These are phyloP conservation scores for Mollisia scopiformis DNA, from an alignment of 2,329 filamentous ascomycete species.

Conservation along the genomic window DNA sequence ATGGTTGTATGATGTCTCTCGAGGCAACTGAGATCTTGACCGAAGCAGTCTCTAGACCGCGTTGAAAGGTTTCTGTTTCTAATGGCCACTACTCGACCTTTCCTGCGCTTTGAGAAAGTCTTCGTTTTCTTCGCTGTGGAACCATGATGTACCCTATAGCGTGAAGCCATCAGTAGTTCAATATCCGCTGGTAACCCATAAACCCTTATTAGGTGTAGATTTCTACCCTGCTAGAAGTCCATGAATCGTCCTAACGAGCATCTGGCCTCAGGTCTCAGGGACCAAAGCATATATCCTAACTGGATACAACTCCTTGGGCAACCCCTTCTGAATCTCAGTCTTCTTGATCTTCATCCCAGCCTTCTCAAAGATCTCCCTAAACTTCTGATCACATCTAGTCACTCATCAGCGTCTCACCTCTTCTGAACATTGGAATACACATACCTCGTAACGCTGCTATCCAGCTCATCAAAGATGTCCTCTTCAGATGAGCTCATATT, in stretches of 20 bases:
- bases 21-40: too few relatives aligned
- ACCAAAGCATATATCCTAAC: slow-evolving; percentile 77
- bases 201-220: too few relatives aligned
- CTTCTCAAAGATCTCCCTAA: slow-evolving; percentile 67
- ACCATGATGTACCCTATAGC: too few relatives aligned
- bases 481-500: slow-evolving; percentile 63
- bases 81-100: too few relatives aligned
- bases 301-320: slow-evolving; percentile 64
- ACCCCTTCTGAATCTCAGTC: slow-evolving; percentile 73
- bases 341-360: slow-evolving; percentile 71
- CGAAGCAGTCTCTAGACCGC: too few relatives aligned
- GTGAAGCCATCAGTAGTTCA: too few relatives aligned
- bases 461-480: slow-evolving; percentile 75
- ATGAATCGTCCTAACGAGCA: neutral
- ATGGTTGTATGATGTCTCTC: too few relatives aligned
- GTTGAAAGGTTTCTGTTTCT: too few relatives aligned
- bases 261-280: slow-evolving; percentile 11
- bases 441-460: slow-evolving; percentile 76
- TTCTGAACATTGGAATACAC: slow-evolving; percentile 2
- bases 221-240: too few relatives aligned
- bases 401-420: slow-evolving; percentile 6
- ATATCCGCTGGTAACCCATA: too few relatives aligned
- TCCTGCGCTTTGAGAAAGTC: too few relatives aligned
- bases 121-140: too few relatives aligned
- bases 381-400: slow-evolving; percentile 71